Conservation (phyloP, 768 basidiomycete species). For the Boletales sp. region DNA sequence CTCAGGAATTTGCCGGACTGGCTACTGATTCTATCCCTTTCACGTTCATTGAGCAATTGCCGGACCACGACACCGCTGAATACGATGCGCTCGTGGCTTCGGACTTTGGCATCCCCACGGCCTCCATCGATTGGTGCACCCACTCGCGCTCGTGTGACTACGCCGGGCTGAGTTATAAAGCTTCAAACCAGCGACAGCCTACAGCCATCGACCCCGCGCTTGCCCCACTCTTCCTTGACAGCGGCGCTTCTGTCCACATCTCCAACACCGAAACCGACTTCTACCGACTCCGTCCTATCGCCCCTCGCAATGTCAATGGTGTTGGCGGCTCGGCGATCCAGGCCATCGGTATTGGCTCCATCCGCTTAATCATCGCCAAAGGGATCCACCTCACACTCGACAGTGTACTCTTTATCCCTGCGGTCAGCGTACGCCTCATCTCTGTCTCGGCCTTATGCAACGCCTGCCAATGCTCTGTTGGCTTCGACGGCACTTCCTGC, state of each 20-base stretch:
- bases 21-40: too few species aligned
- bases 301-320: conserved; percentile 7
- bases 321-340: conserved; percentile 15
- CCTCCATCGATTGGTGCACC: too few species aligned
- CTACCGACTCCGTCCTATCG: conserved; percentile 5
- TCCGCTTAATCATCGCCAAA: conserved; percentile 3
- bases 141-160: too few species aligned
- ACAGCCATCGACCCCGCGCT: too few species aligned
- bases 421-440: conserved; percentile 20
- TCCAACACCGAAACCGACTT: conserved; percentile 16
- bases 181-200: too few species aligned
- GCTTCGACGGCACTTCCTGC: conserved; percentile 17
- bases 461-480: background rate
- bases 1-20: too few species aligned
- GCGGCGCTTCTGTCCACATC: conserved; percentile 12
- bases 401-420: conserved; percentile 21
- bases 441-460: conserved; percentile 20
- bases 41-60: too few species aligned
- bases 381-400: conserved; percentile 9
- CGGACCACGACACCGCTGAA: too few species aligned
- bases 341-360: conserved; percentile 13
- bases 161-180: too few species aligned
- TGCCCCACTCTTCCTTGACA: conserved; percentile 9
- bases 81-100: too few species aligned
- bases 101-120: too few species aligned